phyloP scores from a whole-genome alignment of 306 rosid genomes.

The Corylus americana region DNA sequence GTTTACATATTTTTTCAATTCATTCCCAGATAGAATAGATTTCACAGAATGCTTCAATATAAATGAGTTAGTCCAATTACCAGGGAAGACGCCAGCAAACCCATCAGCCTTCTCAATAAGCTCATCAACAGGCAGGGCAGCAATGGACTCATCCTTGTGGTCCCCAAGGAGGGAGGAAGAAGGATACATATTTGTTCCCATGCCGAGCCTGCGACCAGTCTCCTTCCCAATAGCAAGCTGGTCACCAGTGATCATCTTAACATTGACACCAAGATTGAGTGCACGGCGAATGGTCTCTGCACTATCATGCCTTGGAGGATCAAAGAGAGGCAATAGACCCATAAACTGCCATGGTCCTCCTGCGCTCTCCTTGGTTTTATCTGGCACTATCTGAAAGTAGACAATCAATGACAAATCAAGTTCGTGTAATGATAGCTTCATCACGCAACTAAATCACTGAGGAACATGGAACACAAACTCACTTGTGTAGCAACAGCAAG shows the following conservation, averaged over 20 bases:
- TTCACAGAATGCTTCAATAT: not conserved
- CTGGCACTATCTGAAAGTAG: conserved; percentile 57
- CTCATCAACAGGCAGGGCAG: conserved; percentile 73
- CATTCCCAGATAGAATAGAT: not conserved
- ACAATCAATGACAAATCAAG: conserved; percentile 14
- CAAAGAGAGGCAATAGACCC: conserved; percentile 90
- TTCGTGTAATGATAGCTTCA: conserved; percentile 7
- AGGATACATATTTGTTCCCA: conserved; percentile 98
- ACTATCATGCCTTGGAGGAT: conserved; percentile 95
- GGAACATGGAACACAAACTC: conserved; percentile 2
- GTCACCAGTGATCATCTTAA: conserved; percentile 95
- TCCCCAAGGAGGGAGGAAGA: conserved; percentile 92
- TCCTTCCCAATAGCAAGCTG: conserved; percentile 93
- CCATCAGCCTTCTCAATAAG: conserved; percentile 95
- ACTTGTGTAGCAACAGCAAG: conserved; percentile 73
- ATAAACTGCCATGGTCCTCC: conserved; percentile 84
- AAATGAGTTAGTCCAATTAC: conserved; percentile 30
- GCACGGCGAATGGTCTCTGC: conserved; percentile 90
- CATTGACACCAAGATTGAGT: conserved; percentile 79
- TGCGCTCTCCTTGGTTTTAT: conserved; percentile 64
- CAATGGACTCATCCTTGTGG: conserved; percentile 55
- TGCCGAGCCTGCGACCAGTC: conserved; percentile 92
- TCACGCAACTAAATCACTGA: too few species aligned
- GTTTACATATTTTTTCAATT: not conserved
- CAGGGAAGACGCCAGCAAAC: conserved; percentile 95